A percentile compares a stretch with the other conserved stretches of the same genome.
Evolutionary conservation across 2,329 filamentous ascomycete species (phyloP).

Genomic region (Ophiostoma ulmi): DNA sequence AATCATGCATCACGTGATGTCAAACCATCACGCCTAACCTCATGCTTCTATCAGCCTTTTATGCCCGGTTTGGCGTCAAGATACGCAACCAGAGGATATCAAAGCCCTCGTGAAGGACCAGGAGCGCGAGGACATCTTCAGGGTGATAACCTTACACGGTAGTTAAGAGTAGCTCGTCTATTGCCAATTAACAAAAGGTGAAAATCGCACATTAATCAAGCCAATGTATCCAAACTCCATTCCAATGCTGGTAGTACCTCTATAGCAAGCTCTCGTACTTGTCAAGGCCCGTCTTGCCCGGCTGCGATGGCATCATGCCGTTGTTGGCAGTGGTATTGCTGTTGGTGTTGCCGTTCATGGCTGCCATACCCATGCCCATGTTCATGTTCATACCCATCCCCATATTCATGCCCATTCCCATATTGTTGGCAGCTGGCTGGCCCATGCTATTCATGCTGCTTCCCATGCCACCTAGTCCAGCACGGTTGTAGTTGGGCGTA

Average conservation of each 20-base stretch:
- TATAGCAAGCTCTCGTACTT: slow-evolving; percentile 64
- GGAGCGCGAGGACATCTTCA: too few relatives aligned
- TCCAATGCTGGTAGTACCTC: background rate
- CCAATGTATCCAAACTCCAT: background rate
- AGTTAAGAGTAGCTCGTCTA: too few relatives aligned
- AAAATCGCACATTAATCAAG: background rate
- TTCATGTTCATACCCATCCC: slow-evolving; percentile 29
- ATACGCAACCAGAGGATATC: too few relatives aligned
- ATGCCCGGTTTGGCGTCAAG: too few relatives aligned
- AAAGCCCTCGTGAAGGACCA: too few relatives aligned
- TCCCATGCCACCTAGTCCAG: slow-evolving; percentile 11
- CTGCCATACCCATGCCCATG: slow-evolving; percentile 33
- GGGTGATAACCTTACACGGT: too few relatives aligned
- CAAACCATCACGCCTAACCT: too few relatives aligned
- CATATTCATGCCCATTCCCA: slow-evolving; percentile 20
- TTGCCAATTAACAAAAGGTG: background rate
- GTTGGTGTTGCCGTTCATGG: slow-evolving; percentile 29
- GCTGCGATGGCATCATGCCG: slow-evolving; percentile 33
- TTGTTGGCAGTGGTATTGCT: slow-evolving; percentile 11
- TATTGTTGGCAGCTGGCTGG: slow-evolving; percentile 11
- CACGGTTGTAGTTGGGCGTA: slow-evolving; percentile 22
- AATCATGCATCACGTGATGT: too few relatives aligned
- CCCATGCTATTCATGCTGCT: slow-evolving; percentile 12
- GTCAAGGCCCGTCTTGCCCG: slow-evolving; percentile 52
- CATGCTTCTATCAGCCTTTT: too few relatives aligned